Base-by-base conservation (phyloP, 805 yeast genomes). In the Tetrapisispora phaffii region DNA sequence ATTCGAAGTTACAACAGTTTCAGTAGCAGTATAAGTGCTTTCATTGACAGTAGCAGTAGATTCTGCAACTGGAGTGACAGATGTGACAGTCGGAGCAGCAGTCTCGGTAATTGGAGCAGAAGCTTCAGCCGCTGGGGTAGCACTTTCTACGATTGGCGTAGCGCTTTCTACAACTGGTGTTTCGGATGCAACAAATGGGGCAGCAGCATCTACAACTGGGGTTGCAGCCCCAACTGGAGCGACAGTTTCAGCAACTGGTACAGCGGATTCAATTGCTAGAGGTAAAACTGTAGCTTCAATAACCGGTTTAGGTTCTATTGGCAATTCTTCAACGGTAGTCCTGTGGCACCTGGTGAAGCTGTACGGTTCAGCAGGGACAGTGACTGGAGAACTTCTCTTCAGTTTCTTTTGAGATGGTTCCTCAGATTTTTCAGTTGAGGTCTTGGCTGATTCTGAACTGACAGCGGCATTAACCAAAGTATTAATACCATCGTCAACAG, bases 401-500 rank as follows among this genome's bases (percentile, higher is more conserved):
- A 31, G 22, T 24, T 40, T 40, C 37, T 40, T 40, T 32, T n/a
- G 31, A 7, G 19, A 7, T 10, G 43, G 43, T 32, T 33, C 44
- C 7, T 39, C 22, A 19, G 35, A 10, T 1, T 4, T 22, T 22
- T 39, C 36, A n/a, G 8, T 7, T 3, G 13, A 4, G 22, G 21
- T 1, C 7, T 19, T n/a, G 7, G 4, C 26, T 10, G 41, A 26
- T 23, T 15, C 28, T 2, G 34, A 17, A 15, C 39, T 26, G 6
- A 53, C 52, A 19, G 64, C 58, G 45, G 63, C 64, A 44, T 56
- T 54, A 5, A 60, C 60, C 36, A 58, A 46, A 1, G 62, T 58
- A 41, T 59, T 53, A 40, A 59, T 60, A 12, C 57, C 59, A 15
- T 58, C 60, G 36, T 58, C 63, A 42, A 52, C 46, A 7, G 55